Evolutionary conservation across 768 basidiomycete species (phyloP), one percentile per base, ranked within the genome.

Genomic region (Pisolithus sp.): DNA sequence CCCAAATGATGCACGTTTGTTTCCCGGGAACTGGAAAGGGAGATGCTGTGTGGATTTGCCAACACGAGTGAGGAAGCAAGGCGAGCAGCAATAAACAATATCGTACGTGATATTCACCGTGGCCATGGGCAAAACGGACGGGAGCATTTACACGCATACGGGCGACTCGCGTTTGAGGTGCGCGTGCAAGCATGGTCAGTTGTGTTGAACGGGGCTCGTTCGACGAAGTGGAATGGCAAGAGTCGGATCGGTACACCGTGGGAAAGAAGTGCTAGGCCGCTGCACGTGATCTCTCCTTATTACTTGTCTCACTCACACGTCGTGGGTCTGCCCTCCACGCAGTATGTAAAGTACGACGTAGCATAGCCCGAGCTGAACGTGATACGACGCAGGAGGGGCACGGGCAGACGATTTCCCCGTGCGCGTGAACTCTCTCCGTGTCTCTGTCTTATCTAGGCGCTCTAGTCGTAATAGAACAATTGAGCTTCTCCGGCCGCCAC

Each of bases 21-120:
- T 68, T 18, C 73, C 76, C 46, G 78, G 81, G 57, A 68, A 76
- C 51, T 67, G 66, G 66, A 82, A 85, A 15, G 80, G 82, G 20
- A 80, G 68, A 63, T 81, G 81, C 81, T 82, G 52, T 20, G 21
- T 20, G 21, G n/a, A 8, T 30, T 26, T 45, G 54, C 26, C 39
- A 37, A 45, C 20, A 8, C 4, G 28, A 55, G 52, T 40, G 20
- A 36, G 26, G 15, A 15, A 45, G 26, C n/a, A 58, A 46, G 34
- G 52, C 43, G 46, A 53, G 23, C 31, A 13, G 5, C 9, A 2
- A 26, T 5, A n/a, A 30, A 23, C 7, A 40, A 51, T 18, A 28
- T 53, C 65, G 31, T 71, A 85, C 82, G 53, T 84, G 78, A 59
- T 82, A 82, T 50, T 64, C 62, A 39, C 65, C 65, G 48, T 82